phyloP scores from a whole-genome alignment of 2,329 filamentous ascomycete species.

The Beauveria bassiana region DNA sequence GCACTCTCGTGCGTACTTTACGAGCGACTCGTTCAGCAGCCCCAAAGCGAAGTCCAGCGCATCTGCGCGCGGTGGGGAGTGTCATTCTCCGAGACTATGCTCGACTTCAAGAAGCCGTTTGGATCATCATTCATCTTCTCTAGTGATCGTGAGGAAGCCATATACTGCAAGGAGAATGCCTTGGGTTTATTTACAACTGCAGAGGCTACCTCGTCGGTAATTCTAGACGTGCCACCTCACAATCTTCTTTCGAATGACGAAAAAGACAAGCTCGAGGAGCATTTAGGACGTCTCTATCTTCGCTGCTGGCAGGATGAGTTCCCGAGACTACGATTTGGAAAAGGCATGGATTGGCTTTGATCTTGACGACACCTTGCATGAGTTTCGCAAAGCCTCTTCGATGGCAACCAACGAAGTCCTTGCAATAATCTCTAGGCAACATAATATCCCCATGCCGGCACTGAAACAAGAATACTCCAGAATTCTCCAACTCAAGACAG shows the following conservation, averaged over 20 bases:
- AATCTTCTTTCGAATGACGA: background rate
- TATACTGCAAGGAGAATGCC: background rate
- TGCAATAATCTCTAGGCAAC: background rate
- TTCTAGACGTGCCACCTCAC: background rate
- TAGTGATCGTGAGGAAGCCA: background rate
- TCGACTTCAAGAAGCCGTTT: background rate
- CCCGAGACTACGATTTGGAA: conserved; percentile 6
- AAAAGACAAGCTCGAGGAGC: background rate
- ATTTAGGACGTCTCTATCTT: background rate
- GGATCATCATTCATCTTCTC: background rate
- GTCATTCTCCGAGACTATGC: background rate
- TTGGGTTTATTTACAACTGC: background rate
- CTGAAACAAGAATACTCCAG: background rate
- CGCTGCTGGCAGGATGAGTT: background rate
- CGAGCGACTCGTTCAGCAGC: background rate
- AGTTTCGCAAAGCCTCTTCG: conserved; percentile 33
- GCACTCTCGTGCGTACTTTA: background rate
- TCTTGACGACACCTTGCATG: conserved; percentile 40
- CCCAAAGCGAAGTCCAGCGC: background rate
- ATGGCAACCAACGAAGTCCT: conserved; percentile 28
- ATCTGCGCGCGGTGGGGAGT: background rate
- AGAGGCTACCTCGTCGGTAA: background rate
- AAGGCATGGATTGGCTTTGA: conserved; percentile 38
- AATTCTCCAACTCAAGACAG: conserved; percentile 20
- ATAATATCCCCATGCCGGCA: background rate